Percentiles rank a stretch among this genome's conserved stretches.
Evolutionary conservation across 2,329 filamentous ascomycete genomes (phyloP).

Genomic region (Colletotrichum gloeosporioides): DNA sequence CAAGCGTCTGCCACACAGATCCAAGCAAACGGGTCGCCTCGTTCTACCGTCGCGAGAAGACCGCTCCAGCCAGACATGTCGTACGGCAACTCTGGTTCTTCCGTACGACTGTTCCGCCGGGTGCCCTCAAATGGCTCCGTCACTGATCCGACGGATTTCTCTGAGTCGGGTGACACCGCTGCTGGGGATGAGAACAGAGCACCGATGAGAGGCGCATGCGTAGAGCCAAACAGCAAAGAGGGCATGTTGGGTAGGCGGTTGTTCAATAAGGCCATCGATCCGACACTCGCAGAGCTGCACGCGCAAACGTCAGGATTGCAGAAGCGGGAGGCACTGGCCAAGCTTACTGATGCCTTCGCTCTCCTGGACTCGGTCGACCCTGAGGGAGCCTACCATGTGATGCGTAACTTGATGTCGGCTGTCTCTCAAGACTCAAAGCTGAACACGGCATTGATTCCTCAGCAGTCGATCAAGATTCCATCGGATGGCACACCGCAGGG

Average conservation of each 20-base stretch:
- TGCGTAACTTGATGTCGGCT: constrained; percentile 78
- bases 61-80: constrained; percentile 89
- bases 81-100: constrained; percentile 92
- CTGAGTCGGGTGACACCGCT: constrained; percentile 44
- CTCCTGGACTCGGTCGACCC: constrained; percentile 86
- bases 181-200: constrained; percentile 70
- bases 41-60: constrained; percentile 62
- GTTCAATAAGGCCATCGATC: constrained; percentile 82
- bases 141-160: constrained; percentile 41
- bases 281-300: constrained; percentile 82
- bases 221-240: constrained; percentile 76
- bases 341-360: constrained; percentile 85
- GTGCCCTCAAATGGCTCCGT: constrained; percentile 74
- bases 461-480: constrained; percentile 42
- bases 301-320: constrained; percentile 72
- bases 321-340: constrained; percentile 84
- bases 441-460: constrained; percentile 49
- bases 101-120: constrained; percentile 87
- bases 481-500: constrained; percentile 54
- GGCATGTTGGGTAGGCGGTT: constrained; percentile 80
- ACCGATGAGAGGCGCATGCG: constrained; percentile 47
- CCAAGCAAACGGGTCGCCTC: constrained; percentile 46
- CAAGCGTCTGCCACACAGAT: constrained; percentile 47
- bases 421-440: constrained; percentile 75
- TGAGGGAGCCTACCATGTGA: constrained; percentile 85